Evolutionary conservation across 2,329 filamentous ascomycete species (phyloP).

Genomic region (Xylaria polymorpha): DNA sequence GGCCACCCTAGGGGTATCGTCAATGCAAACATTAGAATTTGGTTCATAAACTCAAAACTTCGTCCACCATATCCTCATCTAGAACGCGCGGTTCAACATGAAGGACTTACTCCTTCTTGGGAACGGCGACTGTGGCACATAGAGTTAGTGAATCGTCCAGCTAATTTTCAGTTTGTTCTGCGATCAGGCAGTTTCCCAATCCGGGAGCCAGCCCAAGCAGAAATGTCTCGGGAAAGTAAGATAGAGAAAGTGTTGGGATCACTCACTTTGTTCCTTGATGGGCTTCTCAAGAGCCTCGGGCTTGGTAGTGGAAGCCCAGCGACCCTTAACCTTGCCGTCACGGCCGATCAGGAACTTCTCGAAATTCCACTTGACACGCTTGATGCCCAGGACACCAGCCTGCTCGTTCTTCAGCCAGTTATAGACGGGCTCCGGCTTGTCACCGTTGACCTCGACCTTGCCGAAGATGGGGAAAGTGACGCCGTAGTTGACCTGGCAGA

Average conservation of each 20-base stretch:
- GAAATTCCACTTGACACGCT: constrained; percentile 99
- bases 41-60: constrained; percentile 35
- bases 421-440: constrained; percentile 80
- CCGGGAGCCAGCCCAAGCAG: not conserved
- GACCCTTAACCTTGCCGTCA: constrained; percentile 84
- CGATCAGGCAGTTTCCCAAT: not conserved
- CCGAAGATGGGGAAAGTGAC: constrained; percentile 90
- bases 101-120: constrained; percentile 57
- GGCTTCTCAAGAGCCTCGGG: constrained; percentile 81
- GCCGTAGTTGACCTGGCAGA: constrained; percentile 94
- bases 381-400: constrained; percentile 86
- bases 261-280: constrained; percentile 73
- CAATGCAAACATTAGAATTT: constrained; percentile 42
- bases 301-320: constrained; percentile 91
- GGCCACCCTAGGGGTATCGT: constrained; percentile 46
- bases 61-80: constrained; percentile 27
- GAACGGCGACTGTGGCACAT: constrained; percentile 57
- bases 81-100: constrained; percentile 23
- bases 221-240: not conserved
- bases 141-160: constrained; percentile 10
- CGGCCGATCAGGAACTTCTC: constrained; percentile 94
- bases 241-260: not conserved
- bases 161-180: not conserved
- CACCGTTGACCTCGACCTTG: constrained; percentile 95
- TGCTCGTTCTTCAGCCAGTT: constrained; percentile 79